Percentiles rank a stretch among this genome's conserved stretches.
These are phyloP conservation scores for Mycena sanguinolenta DNA, from an alignment of 768 basidiomycete species.

Conservation along the genomic window DNA sequence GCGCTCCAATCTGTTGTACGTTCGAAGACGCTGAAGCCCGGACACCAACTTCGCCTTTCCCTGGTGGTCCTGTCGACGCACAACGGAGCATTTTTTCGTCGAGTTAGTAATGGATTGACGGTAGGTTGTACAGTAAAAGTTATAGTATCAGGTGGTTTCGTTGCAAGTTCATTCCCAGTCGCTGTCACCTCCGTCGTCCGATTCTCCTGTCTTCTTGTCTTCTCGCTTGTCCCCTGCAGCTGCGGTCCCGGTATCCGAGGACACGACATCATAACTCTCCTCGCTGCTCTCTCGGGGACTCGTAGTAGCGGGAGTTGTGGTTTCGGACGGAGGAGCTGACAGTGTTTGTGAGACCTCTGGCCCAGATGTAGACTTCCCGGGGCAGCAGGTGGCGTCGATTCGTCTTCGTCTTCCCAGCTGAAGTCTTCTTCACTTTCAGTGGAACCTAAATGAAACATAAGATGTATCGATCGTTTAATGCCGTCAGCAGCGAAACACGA, in stretches of 20 bases:
- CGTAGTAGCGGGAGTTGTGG: conserved; percentile 49
- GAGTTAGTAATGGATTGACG: not conserved
- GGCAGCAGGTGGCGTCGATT: conserved; percentile 42
- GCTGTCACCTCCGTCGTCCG: conserved; percentile 64
- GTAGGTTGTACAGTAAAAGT: conserved; percentile 21
- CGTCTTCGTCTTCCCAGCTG: conserved; percentile 96
- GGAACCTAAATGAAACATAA: conserved; percentile 55
- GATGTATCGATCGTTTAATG: not conserved
- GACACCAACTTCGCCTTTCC: no score
- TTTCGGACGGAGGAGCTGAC: conserved; percentile 48
- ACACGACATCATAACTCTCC: conserved; percentile 78
- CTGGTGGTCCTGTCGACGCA: no score
- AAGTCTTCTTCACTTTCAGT: conserved; percentile 87
- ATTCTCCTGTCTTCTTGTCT: conserved; percentile 46
- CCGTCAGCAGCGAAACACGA: conserved; percentile 30
- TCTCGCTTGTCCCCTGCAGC: conserved; percentile 51
- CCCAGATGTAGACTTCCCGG: conserved; percentile 18
- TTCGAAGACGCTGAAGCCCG: no score
- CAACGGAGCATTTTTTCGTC: not conserved
- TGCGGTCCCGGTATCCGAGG: conserved; percentile 64
- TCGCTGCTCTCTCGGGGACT: conserved; percentile 73
- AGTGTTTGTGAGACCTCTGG: conserved; percentile 9
- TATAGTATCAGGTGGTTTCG: conserved; percentile 2
- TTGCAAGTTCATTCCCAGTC: conserved; percentile 71
- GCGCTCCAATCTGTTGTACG: no score